These are phyloP conservation scores for Cordyceps pruinosa DNA, from an alignment of 2,329 filamentous ascomycete species.

Conservation along the genomic window DNA sequence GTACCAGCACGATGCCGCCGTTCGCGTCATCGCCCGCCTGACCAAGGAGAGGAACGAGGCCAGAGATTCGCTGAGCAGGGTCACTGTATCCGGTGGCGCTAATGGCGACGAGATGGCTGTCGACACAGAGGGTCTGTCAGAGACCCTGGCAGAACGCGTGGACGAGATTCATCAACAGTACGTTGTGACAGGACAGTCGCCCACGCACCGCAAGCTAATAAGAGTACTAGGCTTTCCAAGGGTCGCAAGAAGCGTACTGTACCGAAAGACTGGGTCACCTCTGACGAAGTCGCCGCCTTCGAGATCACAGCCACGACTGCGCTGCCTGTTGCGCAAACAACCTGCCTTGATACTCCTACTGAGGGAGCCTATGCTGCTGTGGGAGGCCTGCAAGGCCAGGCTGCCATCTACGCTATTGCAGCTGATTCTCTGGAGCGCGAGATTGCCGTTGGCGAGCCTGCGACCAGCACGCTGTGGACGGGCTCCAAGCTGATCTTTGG, in stretches of 20 bases:
- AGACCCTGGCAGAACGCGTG: conserved; percentile 63
- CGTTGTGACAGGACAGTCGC: conserved; percentile 26
- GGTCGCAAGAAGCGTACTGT: conserved; percentile 83
- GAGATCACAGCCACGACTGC: conserved; percentile 38
- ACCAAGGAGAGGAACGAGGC: conserved; percentile 91
- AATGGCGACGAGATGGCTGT: conserved; percentile 89
- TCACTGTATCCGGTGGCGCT: conserved; percentile 59
- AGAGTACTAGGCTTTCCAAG: conserved; percentile 65
- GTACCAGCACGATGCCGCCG: conserved; percentile 96
- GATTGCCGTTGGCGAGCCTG: conserved; percentile 58
- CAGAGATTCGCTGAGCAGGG: conserved; percentile 76
- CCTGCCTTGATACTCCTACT: conserved; percentile 42
- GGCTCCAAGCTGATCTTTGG: conserved; percentile 64
- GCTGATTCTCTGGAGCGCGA: conserved; percentile 61
- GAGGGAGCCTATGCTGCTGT: conserved; percentile 62
- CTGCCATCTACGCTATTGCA: conserved; percentile 68
- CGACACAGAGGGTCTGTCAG: conserved; percentile 70
- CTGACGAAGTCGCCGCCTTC: conserved; percentile 57
- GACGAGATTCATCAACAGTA: conserved; percentile 76
- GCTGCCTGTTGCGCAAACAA: conserved; percentile 41
- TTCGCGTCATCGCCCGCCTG: conserved; percentile 85
- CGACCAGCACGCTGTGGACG: conserved; percentile 60
- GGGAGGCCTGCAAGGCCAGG: conserved; percentile 66
- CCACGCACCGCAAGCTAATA: conserved; percentile 2
- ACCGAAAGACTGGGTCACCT: conserved; percentile 76